Base-by-base conservation (phyloP, 306 rosid genomes). In the Sechiopsis laciniata region DNA sequence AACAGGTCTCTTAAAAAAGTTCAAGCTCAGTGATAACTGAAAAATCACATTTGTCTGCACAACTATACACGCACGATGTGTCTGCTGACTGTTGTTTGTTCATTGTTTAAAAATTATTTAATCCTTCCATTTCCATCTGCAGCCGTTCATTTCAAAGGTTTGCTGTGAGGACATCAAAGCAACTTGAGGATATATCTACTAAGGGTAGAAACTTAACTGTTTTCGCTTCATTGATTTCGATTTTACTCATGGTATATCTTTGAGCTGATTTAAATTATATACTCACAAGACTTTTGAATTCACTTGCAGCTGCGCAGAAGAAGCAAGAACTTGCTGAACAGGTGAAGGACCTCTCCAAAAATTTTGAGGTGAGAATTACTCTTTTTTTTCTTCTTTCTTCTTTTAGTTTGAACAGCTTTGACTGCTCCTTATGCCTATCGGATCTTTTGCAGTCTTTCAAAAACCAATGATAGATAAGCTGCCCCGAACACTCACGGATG, bases 141-240 rank as follows among this genome's bases (percentile, higher is more conserved):
- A 93, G 98, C 82, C 93, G 86, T 35, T 32, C 96, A 24, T 90
- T 93, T 77, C 98, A 93, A 87, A 87, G 98, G 80, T 90, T 93
- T 81, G 98, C 98, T 1, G 96, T 93, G 78, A 88, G 89, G 83
- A 93, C 96, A 46, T 90, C 98, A 9, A 93, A 74, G 82, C 82
- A 78, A 71, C 74, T 93, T 11, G 96, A 90, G 74, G 90, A 90
- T 70, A 74, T 87, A 60, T 86, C 94, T 48, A 77, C 0, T 50
- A 77, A 86, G 57, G 98, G 98, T 94, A 83, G 75, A 26, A 55
- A 20, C 66, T 59, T 73, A 5, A 26, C 57, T 51, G 21, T 6
- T 8, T 22, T 22, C 10, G 5, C 29, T 24, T 71, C 59, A 35
- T 26, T 37, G 69, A 42, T 76, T 40, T 37, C 15, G 0, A 52